Evolutionary conservation across 306 rosid species (phyloP).

Genomic region (Biancaea sappan): DNA sequence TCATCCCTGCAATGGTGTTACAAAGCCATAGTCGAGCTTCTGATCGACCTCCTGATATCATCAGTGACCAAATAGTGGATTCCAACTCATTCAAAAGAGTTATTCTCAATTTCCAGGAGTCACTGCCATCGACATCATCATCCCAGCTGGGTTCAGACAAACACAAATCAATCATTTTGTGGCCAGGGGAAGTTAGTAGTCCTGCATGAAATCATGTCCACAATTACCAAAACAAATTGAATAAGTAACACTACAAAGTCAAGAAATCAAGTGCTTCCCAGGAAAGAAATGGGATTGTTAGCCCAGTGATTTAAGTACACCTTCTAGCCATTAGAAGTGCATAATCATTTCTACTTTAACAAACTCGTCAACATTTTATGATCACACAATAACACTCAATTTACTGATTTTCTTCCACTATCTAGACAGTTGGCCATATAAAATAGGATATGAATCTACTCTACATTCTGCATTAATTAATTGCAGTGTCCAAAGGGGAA

Average conservation of each 20-base stretch:
- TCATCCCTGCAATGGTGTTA: constrained; percentile 56
- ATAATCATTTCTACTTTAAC: too few species aligned
- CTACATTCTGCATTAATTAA: not conserved
- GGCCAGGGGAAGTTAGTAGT: not conserved
- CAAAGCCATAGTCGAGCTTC: constrained; percentile 89
- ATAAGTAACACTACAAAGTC: not conserved
- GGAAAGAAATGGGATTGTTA: not conserved
- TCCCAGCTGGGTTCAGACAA: constrained; percentile 56
- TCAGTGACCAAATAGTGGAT: constrained; percentile 55
- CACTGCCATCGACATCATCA: constrained; percentile 33
- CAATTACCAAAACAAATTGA: not conserved
- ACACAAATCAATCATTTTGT: constrained; percentile 57
- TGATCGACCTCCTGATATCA: constrained; percentile 59
- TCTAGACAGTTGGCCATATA: not conserved
- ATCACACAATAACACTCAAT: not conserved
- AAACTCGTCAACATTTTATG: not conserved
- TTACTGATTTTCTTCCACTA: not conserved
- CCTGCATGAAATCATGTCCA: not conserved
- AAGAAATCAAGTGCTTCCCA: not conserved
- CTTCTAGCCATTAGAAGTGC: too few species aligned
- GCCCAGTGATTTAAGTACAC: not conserved
- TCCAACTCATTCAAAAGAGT: constrained; percentile 66
- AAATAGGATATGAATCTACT: not conserved
- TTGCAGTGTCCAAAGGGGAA: not conserved
- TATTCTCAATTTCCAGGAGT: constrained; percentile 44